Conservation (phyloP, 352 stramenopile species). For the Globisporangium radiosum region DNA sequence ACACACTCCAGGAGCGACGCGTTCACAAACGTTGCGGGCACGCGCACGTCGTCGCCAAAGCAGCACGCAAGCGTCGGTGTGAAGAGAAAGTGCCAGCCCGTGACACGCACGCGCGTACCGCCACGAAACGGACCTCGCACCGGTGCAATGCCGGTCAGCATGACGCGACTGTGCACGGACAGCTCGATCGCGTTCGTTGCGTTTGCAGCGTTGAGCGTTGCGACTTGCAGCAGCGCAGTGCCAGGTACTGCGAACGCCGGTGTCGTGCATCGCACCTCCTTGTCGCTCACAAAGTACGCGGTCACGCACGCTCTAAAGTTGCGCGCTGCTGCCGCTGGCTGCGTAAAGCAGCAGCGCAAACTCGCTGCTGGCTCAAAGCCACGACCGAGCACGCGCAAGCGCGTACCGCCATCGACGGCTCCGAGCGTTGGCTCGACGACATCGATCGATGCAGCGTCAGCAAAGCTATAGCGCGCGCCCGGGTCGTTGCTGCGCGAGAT, state of each 20-base stretch:
- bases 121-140: constrained; percentile 22
- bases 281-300: constrained; percentile 29
- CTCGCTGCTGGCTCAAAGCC: constrained; percentile 29
- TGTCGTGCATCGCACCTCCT: constrained; percentile 21
- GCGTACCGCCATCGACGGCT: constrained; percentile 18
- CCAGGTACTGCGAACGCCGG: constrained; percentile 14
- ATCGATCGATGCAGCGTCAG: constrained; percentile 22
- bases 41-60: constrained; percentile 37
- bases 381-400: constrained; percentile 32
- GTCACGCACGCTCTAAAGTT: constrained; percentile 12
- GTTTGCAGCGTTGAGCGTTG: constrained; percentile 8
- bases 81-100: constrained; percentile 44
- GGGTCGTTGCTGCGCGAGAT: constrained; percentile 15
- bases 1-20: constrained; percentile 45
- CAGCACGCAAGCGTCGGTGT: constrained; percentile 55
- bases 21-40: constrained; percentile 63
- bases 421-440: constrained; percentile 41
- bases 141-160: constrained; percentile 23
- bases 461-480: constrained; percentile 29
- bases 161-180: constrained; percentile 22
- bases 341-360: constrained; percentile 54
- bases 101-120: constrained; percentile 32
- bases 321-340: neutral
- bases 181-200: constrained; percentile 14
- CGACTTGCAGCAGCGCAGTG: constrained; percentile 18